phyloP scores from a whole-genome alignment of 176 grass and related monocot species.

The Miscanthus lutarioriparius region DNA sequence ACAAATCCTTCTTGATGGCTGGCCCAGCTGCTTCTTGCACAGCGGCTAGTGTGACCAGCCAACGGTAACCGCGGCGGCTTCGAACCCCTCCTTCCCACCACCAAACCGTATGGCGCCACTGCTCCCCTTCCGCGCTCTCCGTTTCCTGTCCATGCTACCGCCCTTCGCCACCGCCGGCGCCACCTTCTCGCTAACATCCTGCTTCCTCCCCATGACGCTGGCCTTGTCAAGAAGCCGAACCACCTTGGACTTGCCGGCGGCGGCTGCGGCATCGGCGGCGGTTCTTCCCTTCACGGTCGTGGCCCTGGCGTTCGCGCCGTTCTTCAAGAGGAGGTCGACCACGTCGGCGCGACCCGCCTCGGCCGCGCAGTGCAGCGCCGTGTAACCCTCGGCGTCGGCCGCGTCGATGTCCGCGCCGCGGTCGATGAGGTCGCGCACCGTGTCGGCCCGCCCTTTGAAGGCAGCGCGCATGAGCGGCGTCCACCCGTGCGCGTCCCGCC shows the following conservation, averaged over 20 bases:
- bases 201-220: conserved; percentile 15
- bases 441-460: conserved; percentile 55
- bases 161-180: background rate
- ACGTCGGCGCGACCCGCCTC: conserved; percentile 51
- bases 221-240: conserved; percentile 44
- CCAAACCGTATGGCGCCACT: conserved; percentile 43
- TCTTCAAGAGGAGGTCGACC: conserved; percentile 55
- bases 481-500: conserved; percentile 59
- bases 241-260: conserved; percentile 39
- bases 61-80: conserved; percentile 24
- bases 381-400: conserved; percentile 58
- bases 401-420: conserved; percentile 47
- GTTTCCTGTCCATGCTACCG: conserved; percentile 42
- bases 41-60: conserved; percentile 39
- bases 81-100: conserved; percentile 48
- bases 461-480: conserved; percentile 71
- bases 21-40: background rate
- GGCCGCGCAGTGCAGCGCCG: conserved; percentile 62
- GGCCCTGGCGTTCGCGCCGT: conserved; percentile 41
- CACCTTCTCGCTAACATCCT: conserved; percentile 6
- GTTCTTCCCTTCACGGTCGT: conserved; percentile 50
- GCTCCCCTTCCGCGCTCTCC: conserved; percentile 35
- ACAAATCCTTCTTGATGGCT: background rate
- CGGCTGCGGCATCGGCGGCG: conserved; percentile 30
- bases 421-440: conserved; percentile 43